A percentile compares a stretch with the other conserved stretches of the same genome.
Conservation (phyloP, 1,284 basidiomycete genomes). For the Rhodofomes roseus region DNA sequence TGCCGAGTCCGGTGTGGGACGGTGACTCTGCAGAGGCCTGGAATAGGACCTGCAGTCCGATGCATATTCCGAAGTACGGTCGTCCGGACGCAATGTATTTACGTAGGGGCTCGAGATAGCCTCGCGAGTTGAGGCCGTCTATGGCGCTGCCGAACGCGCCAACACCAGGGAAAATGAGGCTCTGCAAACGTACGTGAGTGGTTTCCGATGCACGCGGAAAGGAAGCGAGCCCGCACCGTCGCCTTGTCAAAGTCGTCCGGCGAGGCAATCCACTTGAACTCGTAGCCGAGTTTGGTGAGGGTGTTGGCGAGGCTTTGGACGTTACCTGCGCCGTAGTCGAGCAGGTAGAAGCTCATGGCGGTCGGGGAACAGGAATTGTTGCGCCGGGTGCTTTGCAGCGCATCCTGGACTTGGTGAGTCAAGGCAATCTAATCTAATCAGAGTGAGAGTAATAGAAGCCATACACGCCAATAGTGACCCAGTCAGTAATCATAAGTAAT, state of each 20-base stretch:
- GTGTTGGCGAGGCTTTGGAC: constrained; percentile 95
- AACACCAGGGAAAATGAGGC: constrained; percentile 97
- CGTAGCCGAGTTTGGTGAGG: constrained; percentile 81
- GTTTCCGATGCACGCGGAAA: constrained; percentile 11
- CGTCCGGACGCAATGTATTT: constrained; percentile 85
- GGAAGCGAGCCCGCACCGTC: constrained; percentile 60
- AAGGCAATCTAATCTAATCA: constrained; percentile 18
- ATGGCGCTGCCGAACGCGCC: constrained; percentile 93
- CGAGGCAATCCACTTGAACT: constrained; percentile 87
- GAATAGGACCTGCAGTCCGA: constrained; percentile 97
- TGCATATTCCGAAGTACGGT: constrained; percentile 98
- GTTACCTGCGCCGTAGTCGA: constrained; percentile 96
- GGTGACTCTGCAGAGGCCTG: constrained; percentile 77
- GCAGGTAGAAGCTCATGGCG: constrained; percentile 75
- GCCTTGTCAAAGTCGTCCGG: constrained; percentile 88
- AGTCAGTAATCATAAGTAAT: neutral
- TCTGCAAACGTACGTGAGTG: constrained; percentile 45
- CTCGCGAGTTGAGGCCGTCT: constrained; percentile 68
- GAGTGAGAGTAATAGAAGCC: neutral
- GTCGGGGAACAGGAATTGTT: constrained; percentile 1
- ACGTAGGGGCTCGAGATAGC: constrained; percentile 79
- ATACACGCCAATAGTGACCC: neutral
- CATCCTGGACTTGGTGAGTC: neutral
- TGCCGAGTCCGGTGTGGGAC: constrained; percentile 57
- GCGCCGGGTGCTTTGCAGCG: neutral